These are phyloP conservation scores for Xylaria nigripes DNA, from an alignment of 495 filamentous ascomycete genomes.

Conservation along the genomic window DNA sequence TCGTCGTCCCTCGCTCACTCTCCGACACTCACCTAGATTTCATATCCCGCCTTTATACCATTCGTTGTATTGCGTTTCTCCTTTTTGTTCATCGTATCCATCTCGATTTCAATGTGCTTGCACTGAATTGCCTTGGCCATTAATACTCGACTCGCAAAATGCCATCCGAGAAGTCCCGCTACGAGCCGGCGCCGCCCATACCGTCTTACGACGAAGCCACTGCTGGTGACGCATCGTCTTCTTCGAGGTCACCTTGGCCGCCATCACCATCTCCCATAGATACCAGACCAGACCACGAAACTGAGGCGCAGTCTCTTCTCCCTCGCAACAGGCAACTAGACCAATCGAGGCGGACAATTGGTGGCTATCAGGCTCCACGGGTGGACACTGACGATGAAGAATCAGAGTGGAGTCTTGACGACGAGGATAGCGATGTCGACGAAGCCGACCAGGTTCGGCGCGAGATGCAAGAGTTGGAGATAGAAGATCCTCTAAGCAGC, in stretches of 20 bases:
- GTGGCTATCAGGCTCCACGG: conserved; percentile 64
- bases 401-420: conserved; percentile 32
- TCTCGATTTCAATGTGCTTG: neutral
- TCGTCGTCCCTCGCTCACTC: neutral
- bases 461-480: conserved; percentile 85
- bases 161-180: conserved; percentile 40
- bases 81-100: neutral
- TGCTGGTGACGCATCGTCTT: conserved; percentile 35
- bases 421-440: conserved; percentile 32
- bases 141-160: conserved; percentile 12
- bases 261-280: conserved; percentile 25
- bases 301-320: conserved; percentile 54
- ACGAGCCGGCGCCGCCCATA: conserved; percentile 67
- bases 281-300: conserved; percentile 26
- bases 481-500: conserved; percentile 58
- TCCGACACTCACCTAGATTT: neutral
- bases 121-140: neutral
- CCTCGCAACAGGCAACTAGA: conserved; percentile 32
- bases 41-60: neutral
- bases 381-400: conserved; percentile 55
- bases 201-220: conserved; percentile 91
- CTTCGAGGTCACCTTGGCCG: conserved; percentile 24
- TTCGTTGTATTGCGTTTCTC: neutral
- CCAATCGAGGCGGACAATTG: conserved; percentile 28
- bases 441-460: conserved; percentile 55